Base-by-base conservation (phyloP, 257 asterid genomes). In the Ajuga chamaepitys region DNA sequence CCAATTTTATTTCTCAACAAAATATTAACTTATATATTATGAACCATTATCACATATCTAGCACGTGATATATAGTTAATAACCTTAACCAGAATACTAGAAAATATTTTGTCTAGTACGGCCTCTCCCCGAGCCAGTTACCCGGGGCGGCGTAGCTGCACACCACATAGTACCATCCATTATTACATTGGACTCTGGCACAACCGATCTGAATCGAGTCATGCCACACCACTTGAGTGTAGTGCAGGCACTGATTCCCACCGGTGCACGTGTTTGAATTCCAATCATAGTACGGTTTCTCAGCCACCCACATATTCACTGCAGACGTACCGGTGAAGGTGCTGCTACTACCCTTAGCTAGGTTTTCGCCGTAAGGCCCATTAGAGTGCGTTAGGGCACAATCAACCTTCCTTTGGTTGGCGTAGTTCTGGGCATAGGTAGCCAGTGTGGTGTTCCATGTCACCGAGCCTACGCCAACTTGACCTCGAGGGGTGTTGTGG, bases 171-270 rank as follows among this genome's bases (percentile, higher is more conserved):
- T 74, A 79, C 80, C 83, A 72, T 6, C 83, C 86, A 3, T 63
- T 67, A 41, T 3, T 63, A 32, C 94, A 83, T n/a, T 17, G 58
- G 1, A 64, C 80, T 7, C 83, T 67, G 3, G 79, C 89, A 24
- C 94, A 86, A 2, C 94, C 94, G 0, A 86, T 12, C 5, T 67
- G 70, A 1, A 45, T 28, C 1, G 82, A 72, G 6, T 75, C 73
- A 3, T 65, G 70, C 94, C 94, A 86, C 52, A 86, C 88, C 0
- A 86, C 78, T 58, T 86, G 94, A 4, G 89, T 86, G 51, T 86
- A 86, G 52, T 86, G 94, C 22, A 70, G 42, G 60, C 94, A 86
- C 60, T 71, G 73, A 0, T 75, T 46, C 1, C 83, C 82, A 0
- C 70, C 73, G 0, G 1, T 41, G 62, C 89, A 86, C 0, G 74